Evolutionary conservation across 805 yeast genomes (phyloP), one percentile per base, ranked within the genome.

Genomic region (Yarrowia alimentaria): DNA sequence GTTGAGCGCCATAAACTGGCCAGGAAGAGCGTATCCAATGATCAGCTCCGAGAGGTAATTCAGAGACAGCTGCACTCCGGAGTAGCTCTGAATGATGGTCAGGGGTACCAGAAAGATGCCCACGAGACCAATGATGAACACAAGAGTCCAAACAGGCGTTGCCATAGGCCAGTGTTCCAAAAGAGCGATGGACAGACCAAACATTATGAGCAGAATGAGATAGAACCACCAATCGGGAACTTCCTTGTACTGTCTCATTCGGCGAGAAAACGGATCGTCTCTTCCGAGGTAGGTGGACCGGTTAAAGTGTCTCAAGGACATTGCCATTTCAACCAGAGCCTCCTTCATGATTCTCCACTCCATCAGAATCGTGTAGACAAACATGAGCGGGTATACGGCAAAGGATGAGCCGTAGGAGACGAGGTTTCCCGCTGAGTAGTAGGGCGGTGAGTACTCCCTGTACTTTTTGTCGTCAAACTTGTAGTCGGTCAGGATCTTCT

Each of bases 31-130:
- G n/a, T n/a, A n/a, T n/a, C n/a, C n/a, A n/a, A n/a, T n/a, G n/a
- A n/a, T n/a, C n/a, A 45, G 80, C 75, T 82, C 86, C 4, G 79
- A 76, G 45, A 82, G 64, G 1, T 80, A 83, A 58, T 77, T 77
- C 55, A 80, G 65, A 13, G 80, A 80, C 54, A 80, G 71, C 1
- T 72, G 59, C 38, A 64, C 72, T 65, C 80, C 80, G 0, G 86
- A 78, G 20, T 76, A 74, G 3, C 84, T 78, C 19, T 75, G 75
- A 42, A 81, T 71, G 8, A 81, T 68, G 6, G 81, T 78, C 12
- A 9, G 28, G 9, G 89, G 89, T 34, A 82, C 65, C 45, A 82
- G 65, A 60, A 80, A 76, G 13, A 78, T 63, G 29, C 76, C 61
- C 49, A 79, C 77, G 55, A 81, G 70, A 12, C 66, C 59, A 14